Evolutionary conservation across 257 asterid genomes (phyloP).

Genomic region (Paulownia fortunei): DNA sequence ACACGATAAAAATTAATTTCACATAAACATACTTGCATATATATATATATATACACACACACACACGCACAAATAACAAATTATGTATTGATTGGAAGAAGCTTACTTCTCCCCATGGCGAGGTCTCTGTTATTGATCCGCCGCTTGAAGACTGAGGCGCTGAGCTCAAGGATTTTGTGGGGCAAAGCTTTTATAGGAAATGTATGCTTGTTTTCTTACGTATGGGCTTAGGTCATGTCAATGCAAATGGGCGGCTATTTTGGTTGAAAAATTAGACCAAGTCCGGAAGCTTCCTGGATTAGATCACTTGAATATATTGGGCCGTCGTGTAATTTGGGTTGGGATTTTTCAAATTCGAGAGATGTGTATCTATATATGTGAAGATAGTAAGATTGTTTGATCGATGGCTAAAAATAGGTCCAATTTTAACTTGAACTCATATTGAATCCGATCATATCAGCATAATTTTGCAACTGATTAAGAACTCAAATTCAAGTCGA

Average conservation of each 20-base stretch:
- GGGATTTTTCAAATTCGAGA: too few species aligned
- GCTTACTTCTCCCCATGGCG: conserved; percentile 90
- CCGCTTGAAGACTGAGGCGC: conserved; percentile 13
- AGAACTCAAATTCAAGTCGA: too few species aligned
- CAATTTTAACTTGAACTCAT: too few species aligned
- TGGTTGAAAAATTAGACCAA: neutral
- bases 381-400: too few species aligned
- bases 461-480: too few species aligned
- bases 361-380: too few species aligned
- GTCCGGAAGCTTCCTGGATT: conserved; percentile 35
- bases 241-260: conserved; percentile 7
- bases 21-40: too few species aligned
- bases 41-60: neutral
- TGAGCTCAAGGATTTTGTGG: neutral
- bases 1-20: too few species aligned
- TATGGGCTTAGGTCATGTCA: conserved; percentile 49
- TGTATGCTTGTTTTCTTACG: conserved; percentile 41
- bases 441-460: too few species aligned
- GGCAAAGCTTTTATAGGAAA: conserved; percentile 9
- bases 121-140: conserved; percentile 21
- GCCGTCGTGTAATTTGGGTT: neutral
- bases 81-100: neutral
- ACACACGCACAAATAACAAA: neutral
- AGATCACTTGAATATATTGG: neutral
- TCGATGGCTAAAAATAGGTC: too few species aligned